Evolutionary conservation across 805 yeast species (phyloP).

Genomic region (Wickerhamomyces xylosicus): DNA sequence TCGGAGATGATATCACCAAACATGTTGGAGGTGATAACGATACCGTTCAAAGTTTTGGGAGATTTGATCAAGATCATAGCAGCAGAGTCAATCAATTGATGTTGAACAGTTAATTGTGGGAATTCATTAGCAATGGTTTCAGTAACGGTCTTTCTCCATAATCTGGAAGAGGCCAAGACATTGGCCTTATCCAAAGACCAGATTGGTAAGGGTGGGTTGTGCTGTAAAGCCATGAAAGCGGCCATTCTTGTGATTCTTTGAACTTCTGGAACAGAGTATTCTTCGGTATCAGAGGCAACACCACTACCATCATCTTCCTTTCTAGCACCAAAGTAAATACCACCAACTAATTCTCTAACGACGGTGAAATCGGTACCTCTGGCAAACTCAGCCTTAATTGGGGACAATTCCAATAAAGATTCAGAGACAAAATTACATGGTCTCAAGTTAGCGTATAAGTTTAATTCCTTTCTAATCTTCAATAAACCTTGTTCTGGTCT

Average conservation of each 20-base stretch:
- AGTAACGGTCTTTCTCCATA: slow-evolving; percentile 93
- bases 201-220: slow-evolving; percentile 85
- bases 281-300: slow-evolving; percentile 88
- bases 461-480: slow-evolving; percentile 88
- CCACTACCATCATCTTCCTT: slow-evolving; percentile 84
- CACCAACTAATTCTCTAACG: slow-evolving; percentile 95
- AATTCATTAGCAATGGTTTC: slow-evolving; percentile 79
- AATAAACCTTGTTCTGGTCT: slow-evolving; percentile 97
- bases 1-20: slow-evolving; percentile 97
- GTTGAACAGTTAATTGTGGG: slow-evolving; percentile 79
- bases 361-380: slow-evolving; percentile 87
- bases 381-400: slow-evolving; percentile 76
- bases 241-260: slow-evolving; percentile 98
- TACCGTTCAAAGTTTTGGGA: slow-evolving; percentile 88
- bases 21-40: slow-evolving; percentile 90
- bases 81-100: slow-evolving; percentile 96
- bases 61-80: slow-evolving; percentile 94
- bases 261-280: slow-evolving; percentile 85
- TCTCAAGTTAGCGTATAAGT: slow-evolving; percentile 90
- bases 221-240: slow-evolving; percentile 90
- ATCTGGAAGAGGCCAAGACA: slow-evolving; percentile 89
- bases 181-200: slow-evolving; percentile 98
- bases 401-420: slow-evolving; percentile 73
- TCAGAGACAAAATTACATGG: slow-evolving; percentile 93
- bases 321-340: slow-evolving; percentile 95